Percentiles rank a stretch among this genome's conserved stretches.
Evolutionary conservation across 768 basidiomycete species (phyloP).

Genomic region (Amanita subjunquillea): DNA sequence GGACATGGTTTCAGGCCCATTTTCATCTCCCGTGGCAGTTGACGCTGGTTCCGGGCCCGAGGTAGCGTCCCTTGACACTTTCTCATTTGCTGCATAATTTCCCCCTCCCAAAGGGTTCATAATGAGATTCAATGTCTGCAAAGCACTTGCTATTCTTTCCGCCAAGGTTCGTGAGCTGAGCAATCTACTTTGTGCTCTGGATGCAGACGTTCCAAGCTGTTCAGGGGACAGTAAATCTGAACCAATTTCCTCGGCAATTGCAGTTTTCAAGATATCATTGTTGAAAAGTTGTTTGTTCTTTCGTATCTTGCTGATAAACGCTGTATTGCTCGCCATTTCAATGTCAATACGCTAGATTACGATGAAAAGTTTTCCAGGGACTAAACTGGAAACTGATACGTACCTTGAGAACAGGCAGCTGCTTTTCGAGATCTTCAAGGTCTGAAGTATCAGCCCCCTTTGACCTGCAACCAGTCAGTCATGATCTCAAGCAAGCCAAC

Average conservation of each 20-base stretch:
- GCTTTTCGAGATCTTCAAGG: constrained; percentile 41
- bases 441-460: constrained; percentile 27
- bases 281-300: constrained; percentile 56
- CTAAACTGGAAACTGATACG: not conserved
- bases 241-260: constrained; percentile 35
- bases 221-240: constrained; percentile 21
- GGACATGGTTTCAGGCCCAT: not conserved
- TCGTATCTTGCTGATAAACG: constrained; percentile 61
- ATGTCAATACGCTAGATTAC: constrained; percentile 41
- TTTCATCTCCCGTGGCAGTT: constrained; percentile 14
- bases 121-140: constrained; percentile 39
- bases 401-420: constrained; percentile 63
- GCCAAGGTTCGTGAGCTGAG: constrained; percentile 73
- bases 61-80: constrained; percentile 12
- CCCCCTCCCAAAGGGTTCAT: constrained; percentile 17
- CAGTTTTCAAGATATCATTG: constrained; percentile 34
- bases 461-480: constrained; percentile 16
- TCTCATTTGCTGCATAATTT: constrained; percentile 10
- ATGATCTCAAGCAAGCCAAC: not conserved
- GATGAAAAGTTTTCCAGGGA: constrained; percentile 5
- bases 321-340: constrained; percentile 49
- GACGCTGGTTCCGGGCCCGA: not conserved
- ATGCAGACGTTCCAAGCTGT: constrained; percentile 29
- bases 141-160: constrained; percentile 36
- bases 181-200: constrained; percentile 62